phyloP scores from a whole-genome alignment of 768 basidiomycete species.

The Podaxis mareebaensis region DNA sequence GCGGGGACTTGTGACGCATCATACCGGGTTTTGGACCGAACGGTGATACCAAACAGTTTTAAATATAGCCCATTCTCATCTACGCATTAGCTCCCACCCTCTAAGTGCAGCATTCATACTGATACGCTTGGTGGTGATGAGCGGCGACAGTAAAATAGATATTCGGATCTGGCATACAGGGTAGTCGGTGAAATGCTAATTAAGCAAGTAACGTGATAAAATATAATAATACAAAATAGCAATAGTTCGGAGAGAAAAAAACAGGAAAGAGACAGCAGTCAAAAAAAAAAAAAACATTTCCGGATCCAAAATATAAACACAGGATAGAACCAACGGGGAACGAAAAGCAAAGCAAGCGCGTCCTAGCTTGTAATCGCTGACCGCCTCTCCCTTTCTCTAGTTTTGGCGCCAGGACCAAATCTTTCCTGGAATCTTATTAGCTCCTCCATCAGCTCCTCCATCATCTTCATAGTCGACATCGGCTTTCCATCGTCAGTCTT shows the following conservation, averaged over 20 bases:
- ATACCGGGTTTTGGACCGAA: neutral
- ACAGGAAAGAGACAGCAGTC: conserved; percentile 7
- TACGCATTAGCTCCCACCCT: neutral
- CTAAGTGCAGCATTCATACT: neutral
- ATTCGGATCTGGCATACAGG: conserved; percentile 5
- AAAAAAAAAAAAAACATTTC: conserved; percentile 7
- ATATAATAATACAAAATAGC: conserved; percentile 19
- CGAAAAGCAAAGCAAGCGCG: neutral
- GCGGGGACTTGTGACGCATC: neutral
- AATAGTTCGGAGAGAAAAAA: conserved; percentile 5
- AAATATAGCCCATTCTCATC: neutral
- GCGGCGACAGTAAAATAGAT: neutral
- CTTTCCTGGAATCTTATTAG: conserved; percentile 86
- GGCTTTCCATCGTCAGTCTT: conserved; percentile 18
- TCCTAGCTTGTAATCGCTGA: conserved; percentile 25
- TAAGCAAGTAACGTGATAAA: conserved; percentile 10
- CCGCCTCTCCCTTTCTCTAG: conserved; percentile 54
- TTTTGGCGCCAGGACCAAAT: conserved; percentile 61
- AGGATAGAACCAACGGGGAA: neutral
- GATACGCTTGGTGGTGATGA: neutral
- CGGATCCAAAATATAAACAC: neutral
- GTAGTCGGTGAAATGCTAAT: conserved; percentile 6
- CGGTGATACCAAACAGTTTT: neutral
- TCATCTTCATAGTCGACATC: conserved; percentile 68
- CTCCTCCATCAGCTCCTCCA: conserved; percentile 92